Conservation (phyloP, 2,329 filamentous ascomycete genomes). For the Monilinia aucupariae region DNA sequence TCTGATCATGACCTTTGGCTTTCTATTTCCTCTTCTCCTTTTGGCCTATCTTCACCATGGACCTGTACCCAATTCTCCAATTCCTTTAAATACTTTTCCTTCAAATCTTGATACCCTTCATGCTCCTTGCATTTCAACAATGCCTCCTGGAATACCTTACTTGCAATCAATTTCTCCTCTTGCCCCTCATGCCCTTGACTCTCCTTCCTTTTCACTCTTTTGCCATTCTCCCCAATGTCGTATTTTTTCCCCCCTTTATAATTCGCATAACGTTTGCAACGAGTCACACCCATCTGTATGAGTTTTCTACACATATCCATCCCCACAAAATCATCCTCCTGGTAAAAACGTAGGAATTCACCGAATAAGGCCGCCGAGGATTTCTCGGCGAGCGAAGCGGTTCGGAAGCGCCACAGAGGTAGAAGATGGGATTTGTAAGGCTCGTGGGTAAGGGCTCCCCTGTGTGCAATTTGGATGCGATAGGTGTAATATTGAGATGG, state of each 20-base stretch:
- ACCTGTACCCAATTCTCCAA: not conserved
- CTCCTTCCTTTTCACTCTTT: slow-evolving; percentile 36
- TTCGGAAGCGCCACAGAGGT: slow-evolving; percentile 56
- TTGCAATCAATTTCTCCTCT: slow-evolving; percentile 47
- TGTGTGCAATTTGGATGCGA: slow-evolving; percentile 54
- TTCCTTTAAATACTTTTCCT: not conserved
- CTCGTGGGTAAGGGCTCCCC: slow-evolving; percentile 56
- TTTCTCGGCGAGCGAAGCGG: slow-evolving; percentile 44
- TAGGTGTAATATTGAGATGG: slow-evolving; percentile 4
- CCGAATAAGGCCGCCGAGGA: slow-evolving; percentile 46
- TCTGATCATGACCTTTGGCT: not conserved
- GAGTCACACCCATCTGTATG: slow-evolving; percentile 61
- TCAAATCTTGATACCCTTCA: slow-evolving; percentile 2
- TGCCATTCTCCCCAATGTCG: slow-evolving; percentile 29
- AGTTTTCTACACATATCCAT: slow-evolving; percentile 62
- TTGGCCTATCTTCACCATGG: not conserved
- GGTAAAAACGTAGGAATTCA: slow-evolving; percentile 49
- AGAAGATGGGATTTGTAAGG: slow-evolving; percentile 57
- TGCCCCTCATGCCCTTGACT: slow-evolving; percentile 42
- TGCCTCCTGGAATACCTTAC: slow-evolving; percentile 43
- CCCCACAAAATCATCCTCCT: slow-evolving; percentile 52
- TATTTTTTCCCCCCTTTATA: slow-evolving; percentile 52
- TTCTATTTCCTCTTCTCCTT: not conserved
- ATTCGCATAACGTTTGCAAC: slow-evolving; percentile 55
- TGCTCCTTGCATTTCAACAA: slow-evolving; percentile 37